Conservation (phyloP, 1,284 basidiomycete genomes). For the Malassezia furfur region DNA sequence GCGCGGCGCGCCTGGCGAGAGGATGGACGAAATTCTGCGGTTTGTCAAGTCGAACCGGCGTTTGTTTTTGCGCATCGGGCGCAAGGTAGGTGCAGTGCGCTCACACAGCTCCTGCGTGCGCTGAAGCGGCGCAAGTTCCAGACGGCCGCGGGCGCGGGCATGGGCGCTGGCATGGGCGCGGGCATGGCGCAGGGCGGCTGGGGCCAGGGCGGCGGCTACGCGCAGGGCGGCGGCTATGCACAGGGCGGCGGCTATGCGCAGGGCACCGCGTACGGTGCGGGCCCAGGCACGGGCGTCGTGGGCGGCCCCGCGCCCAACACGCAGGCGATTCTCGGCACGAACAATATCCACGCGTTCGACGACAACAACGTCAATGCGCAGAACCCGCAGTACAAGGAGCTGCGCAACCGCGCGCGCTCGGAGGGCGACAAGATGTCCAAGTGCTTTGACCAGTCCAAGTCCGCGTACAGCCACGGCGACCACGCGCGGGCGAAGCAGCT, state of each 20-base stretch:
- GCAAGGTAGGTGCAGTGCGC: not conserved
- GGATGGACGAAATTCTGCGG: not conserved
- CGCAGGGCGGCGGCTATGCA: too few species aligned
- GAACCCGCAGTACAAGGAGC: slow-evolving; percentile 38
- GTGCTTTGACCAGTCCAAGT: slow-evolving; percentile 40
- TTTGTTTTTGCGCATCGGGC: not conserved
- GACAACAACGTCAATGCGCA: slow-evolving; percentile 44
- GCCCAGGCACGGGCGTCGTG: not conserved
- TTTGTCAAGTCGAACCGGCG: not conserved
- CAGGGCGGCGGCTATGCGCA: not conserved
- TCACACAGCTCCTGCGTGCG: not conserved
- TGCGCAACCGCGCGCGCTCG: slow-evolving; percentile 35
- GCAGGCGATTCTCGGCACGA: slow-evolving; percentile 11
- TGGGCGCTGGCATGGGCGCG: slow-evolving; percentile 3
- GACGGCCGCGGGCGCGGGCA: not conserved
- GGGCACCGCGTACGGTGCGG: not conserved
- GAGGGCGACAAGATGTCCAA: slow-evolving; percentile 44
- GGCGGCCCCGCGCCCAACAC: slow-evolving; percentile 11
- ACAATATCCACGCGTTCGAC: slow-evolving; percentile 15
- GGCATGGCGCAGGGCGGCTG: not conserved
- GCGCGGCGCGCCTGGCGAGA: not conserved
- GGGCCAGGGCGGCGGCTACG: not conserved
- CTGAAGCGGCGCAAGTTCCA: not conserved
- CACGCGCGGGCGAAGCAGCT: slow-evolving; percentile 73
- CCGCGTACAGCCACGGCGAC: slow-evolving; percentile 62